These are phyloP conservation scores for Epicoccum sorghinum DNA, from an alignment of 2,329 filamentous ascomycete genomes.

Conservation along the genomic window DNA sequence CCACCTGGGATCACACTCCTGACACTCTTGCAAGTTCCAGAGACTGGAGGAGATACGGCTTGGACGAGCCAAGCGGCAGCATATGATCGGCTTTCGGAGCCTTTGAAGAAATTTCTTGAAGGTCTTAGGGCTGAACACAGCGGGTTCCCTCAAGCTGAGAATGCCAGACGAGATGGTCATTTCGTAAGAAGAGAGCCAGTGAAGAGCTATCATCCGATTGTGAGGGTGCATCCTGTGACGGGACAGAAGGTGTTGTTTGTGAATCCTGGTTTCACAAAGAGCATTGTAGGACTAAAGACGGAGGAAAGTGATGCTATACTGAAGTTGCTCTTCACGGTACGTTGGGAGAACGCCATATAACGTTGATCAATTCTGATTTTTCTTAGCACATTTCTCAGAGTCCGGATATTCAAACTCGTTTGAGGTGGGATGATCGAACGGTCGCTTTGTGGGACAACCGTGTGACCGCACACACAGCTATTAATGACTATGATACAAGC, in stretches of 20 bases:
- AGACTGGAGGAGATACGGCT: conserved; percentile 57
- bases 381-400: conserved; percentile 70
- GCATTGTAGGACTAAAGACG: conserved; percentile 80
- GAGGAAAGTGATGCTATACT: conserved; percentile 76
- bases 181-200: conserved; percentile 44
- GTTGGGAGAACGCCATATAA: not conserved
- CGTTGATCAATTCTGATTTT: conserved; percentile 36
- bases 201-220: conserved; percentile 53
- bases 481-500: conserved; percentile 65
- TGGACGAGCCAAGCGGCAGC: conserved; percentile 54
- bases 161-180: conserved; percentile 50
- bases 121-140: conserved; percentile 80
- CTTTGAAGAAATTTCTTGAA: conserved; percentile 48
- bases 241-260: conserved; percentile 81
- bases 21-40: conserved; percentile 56
- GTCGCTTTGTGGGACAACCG: conserved; percentile 86
- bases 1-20: conserved; percentile 57
- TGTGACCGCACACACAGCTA: conserved; percentile 75
- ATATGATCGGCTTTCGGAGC: conserved; percentile 47
- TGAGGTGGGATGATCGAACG: conserved; percentile 76
- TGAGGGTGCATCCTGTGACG: conserved; percentile 76
- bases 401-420: conserved; percentile 71
- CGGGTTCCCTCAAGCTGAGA: conserved; percentile 75
- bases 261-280: conserved; percentile 80
- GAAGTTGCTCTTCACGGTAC: conserved; percentile 69